Evolutionary conservation across 2,329 filamentous ascomycete species (phyloP).

Genomic region (Fusarium sterilihyphosum): DNA sequence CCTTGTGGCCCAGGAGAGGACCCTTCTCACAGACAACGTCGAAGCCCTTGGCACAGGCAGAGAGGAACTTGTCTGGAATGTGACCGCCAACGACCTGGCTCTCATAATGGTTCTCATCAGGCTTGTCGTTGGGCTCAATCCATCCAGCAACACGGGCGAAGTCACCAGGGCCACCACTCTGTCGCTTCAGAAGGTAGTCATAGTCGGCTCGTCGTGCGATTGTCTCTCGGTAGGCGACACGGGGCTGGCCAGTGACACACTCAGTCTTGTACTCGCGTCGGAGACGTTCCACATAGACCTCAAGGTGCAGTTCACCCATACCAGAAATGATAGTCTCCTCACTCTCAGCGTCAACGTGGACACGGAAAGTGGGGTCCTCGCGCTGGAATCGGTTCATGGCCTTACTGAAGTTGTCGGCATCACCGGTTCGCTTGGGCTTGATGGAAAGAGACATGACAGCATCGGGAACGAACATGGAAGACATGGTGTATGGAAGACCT

Average conservation of each 20-base stretch:
- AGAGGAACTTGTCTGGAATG: constrained; percentile 95
- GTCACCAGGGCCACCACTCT: constrained; percentile 94
- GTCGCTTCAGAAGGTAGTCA: constrained; percentile 94
- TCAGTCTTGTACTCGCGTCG: constrained; percentile 96
- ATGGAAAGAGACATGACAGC: constrained; percentile 98
- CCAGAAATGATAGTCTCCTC: constrained; percentile 98
- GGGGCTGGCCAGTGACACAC: constrained; percentile 93
- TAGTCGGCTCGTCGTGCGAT: constrained; percentile 83
- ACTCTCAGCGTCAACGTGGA: constrained; percentile 90
- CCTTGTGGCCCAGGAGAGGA: constrained; percentile 90
- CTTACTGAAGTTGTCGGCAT: constrained; percentile 95
- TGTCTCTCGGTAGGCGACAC: constrained; percentile 97
- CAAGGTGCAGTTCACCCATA: constrained; percentile 97
- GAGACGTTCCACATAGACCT: constrained; percentile 98
- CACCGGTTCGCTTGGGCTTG: constrained; percentile 92
- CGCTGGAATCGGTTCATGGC: constrained; percentile 99
- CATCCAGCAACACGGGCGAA: constrained; percentile 92
- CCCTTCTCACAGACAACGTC: constrained; percentile 83
- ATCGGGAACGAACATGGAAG: constrained; percentile 97
- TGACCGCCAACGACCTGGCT: constrained; percentile 87
- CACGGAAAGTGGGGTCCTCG: constrained; percentile 96
- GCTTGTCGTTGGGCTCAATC: constrained; percentile 83
- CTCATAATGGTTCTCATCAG: constrained; percentile 84
- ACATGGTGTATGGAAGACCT: constrained; percentile 91
- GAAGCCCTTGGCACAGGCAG: constrained; percentile 96